Evolutionary conservation across 2,329 filamentous ascomycete species (phyloP).

Genomic region (Akanthomyces uredinophilus): DNA sequence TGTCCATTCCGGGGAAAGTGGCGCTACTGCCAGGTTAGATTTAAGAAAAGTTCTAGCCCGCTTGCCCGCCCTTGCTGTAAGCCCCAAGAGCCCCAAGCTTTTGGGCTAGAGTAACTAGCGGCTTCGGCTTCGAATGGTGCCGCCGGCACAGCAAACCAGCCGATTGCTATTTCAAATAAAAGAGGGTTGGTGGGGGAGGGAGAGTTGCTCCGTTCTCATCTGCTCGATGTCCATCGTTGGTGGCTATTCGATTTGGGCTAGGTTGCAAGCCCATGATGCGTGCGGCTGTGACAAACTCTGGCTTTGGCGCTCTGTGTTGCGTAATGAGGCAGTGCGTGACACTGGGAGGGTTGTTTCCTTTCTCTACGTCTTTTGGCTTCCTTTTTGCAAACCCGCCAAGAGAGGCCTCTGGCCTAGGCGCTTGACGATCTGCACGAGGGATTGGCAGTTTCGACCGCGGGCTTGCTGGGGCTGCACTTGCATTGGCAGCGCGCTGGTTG

Average conservation of each 20-base stretch:
- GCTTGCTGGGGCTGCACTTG: neutral
- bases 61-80: neutral
- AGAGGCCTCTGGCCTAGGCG: neutral
- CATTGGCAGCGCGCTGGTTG: neutral
- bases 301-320: neutral
- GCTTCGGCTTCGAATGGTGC: slow-evolving; percentile 1
- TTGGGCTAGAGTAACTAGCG: neutral
- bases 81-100: neutral
- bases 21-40: neutral
- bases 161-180: neutral
- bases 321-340: neutral
- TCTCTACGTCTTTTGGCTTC: no score
- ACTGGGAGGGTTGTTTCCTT: no score
- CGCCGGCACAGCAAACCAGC: slow-evolving; percentile 7
- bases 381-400: neutral
- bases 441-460: neutral
- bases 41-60: neutral
- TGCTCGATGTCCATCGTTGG: neutral
- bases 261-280: no score
- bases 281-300: no score
- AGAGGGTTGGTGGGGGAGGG: neutral
- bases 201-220: no score
- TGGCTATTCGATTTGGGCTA: no score
- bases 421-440: neutral
- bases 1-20: neutral